A percentile compares a stretch with the other conserved stretches of the same genome.
phyloP scores from a whole-genome alignment of 352 stramenopile genomes.

The Phytophthora sojae region DNA sequence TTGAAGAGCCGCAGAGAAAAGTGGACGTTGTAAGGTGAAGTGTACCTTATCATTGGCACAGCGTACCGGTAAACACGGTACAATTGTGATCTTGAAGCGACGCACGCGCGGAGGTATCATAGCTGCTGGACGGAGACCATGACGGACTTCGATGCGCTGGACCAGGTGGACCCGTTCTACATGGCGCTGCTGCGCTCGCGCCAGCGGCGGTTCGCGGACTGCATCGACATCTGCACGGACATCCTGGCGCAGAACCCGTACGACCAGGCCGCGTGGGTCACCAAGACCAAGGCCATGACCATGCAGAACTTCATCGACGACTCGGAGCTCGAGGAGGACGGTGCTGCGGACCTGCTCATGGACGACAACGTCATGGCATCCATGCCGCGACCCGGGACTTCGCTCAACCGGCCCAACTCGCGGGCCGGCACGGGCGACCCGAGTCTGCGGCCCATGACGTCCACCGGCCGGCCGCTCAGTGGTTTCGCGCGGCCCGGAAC shows the following conservation, averaged over 20 bases:
- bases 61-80: not conserved
- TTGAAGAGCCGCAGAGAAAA: slow-evolving; percentile 20
- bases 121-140: not conserved
- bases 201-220: slow-evolving; percentile 84
- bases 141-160: slow-evolving; percentile 48
- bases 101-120: not conserved
- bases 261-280: slow-evolving; percentile 91
- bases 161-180: slow-evolving; percentile 91
- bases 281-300: slow-evolving; percentile 91
- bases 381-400: slow-evolving; percentile 90
- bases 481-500: slow-evolving; percentile 90
- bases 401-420: slow-evolving; percentile 87
- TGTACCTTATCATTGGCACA: not conserved
- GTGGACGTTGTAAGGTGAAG: not conserved
- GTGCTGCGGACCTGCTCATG: slow-evolving; percentile 91
- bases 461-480: slow-evolving; percentile 82
- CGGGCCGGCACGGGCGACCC: slow-evolving; percentile 56
- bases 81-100: not conserved
- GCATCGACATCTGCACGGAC: slow-evolving; percentile 84
- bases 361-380: slow-evolving; percentile 93
- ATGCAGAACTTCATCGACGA: slow-evolving; percentile 93
- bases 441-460: slow-evolving; percentile 87
- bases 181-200: slow-evolving; percentile 81
- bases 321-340: slow-evolving; percentile 92
- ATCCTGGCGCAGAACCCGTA: slow-evolving; percentile 89